Conservation (phyloP, 2,329 filamentous ascomycete species). For the Aspergillus fructus region DNA sequence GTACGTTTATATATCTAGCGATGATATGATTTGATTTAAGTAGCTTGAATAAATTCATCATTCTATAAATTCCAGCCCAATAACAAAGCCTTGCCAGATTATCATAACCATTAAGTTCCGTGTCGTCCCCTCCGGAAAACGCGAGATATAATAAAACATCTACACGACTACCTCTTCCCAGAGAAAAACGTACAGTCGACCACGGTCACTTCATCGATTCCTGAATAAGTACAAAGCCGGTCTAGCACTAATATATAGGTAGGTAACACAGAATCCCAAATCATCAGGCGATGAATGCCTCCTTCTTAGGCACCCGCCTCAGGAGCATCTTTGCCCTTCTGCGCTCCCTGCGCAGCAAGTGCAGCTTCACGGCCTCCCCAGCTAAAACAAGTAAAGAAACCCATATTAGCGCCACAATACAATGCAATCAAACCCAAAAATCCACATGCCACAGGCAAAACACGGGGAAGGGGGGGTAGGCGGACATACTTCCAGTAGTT, state of each 20-base stretch:
- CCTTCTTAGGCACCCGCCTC: conserved; percentile 31
- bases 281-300: conserved; percentile 15
- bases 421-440: not conserved
- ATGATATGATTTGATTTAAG: not conserved
- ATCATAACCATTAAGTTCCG: not conserved
- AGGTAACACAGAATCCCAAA: conserved; percentile 6
- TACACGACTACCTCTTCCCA: not conserved
- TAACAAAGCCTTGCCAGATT: not conserved
- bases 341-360: conserved; percentile 35
- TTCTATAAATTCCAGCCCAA: not conserved
- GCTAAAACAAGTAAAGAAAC: conserved; percentile 21
- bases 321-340: conserved; percentile 29
- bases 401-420: conserved; percentile 9
- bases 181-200: not conserved
- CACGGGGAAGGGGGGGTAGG: not conserved
- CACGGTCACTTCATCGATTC: conserved; percentile 3
- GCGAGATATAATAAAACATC: not conserved
- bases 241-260: conserved; percentile 11
- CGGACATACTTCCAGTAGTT: conserved; percentile 56
- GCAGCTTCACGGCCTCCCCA: conserved; percentile 44
- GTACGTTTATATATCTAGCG: not conserved
- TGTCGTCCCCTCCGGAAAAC: not conserved
- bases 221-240: conserved; percentile 8
- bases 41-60: not conserved
- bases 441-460: not conserved